Conservation (phyloP, 208 protist genomes). For the Leishmania turanica region DNA sequence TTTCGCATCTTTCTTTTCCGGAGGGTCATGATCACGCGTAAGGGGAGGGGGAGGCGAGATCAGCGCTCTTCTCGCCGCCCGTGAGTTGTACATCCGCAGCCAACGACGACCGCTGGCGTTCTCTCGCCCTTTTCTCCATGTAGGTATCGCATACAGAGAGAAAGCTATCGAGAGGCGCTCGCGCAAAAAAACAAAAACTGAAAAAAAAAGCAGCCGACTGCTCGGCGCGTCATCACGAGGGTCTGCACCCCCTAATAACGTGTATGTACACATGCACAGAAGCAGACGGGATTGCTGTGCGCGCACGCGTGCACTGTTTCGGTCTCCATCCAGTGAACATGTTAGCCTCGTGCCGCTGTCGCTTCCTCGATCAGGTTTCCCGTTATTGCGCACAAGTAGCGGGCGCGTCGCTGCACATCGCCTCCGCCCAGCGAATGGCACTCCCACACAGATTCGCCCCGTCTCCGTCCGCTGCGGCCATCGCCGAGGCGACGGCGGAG, state of each 20-base stretch:
- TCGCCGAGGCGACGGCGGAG: constrained; percentile 7
- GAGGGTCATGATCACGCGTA: background rate
- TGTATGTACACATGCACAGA: background rate
- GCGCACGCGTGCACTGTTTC: background rate
- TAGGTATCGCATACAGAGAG: background rate
- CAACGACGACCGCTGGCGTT: background rate
- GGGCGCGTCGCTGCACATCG: background rate
- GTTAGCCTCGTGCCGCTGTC: background rate
- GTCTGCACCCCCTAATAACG: background rate
- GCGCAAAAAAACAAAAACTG: background rate
- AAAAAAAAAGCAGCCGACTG: background rate
- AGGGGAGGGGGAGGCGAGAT: background rate
- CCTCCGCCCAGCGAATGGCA: constrained; percentile 17
- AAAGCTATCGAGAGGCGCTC: background rate
- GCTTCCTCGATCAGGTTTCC: no score
- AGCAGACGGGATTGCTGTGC: background rate
- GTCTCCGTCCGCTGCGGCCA: constrained; percentile 9
- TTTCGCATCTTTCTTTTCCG: background rate
- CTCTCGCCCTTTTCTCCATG: background rate
- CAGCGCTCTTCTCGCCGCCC: background rate
- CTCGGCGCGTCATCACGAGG: background rate
- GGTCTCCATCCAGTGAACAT: background rate
- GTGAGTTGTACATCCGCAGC: background rate
- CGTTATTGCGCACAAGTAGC: background rate
- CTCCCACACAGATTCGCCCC: constrained; percentile 7